Evolutionary conservation across 164 flowering plant genomes (phyloP).

Genomic region (Vitis rupestris): DNA sequence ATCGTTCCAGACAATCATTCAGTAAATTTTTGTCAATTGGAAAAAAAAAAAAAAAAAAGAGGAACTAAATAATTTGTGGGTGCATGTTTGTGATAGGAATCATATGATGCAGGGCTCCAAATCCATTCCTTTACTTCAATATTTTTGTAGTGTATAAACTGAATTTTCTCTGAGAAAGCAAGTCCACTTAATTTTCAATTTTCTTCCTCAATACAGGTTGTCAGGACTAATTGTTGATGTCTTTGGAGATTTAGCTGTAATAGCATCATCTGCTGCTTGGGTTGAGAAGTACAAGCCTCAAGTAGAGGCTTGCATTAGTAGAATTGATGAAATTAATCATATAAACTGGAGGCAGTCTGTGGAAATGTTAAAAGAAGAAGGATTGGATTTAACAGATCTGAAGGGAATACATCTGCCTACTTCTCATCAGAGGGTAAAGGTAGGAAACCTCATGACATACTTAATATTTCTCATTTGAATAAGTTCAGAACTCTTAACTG

Average conservation of each 20-base stretch:
- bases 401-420: slow-evolving; percentile 28
- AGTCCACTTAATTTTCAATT: background rate
- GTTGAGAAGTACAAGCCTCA: slow-evolving; percentile 85
- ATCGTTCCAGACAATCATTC: no score
- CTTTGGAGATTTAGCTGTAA: slow-evolving; percentile 82
- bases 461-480: background rate
- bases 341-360: slow-evolving; percentile 82
- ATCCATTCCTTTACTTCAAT: no score
- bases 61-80: no score
- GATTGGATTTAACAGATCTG: slow-evolving; percentile 48
- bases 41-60: no score
- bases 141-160: no score
- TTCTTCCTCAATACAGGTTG: slow-evolving; percentile 49
- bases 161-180: no score
- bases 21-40: no score
- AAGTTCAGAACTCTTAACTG: background rate
- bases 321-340: slow-evolving; percentile 48
- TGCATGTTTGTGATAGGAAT: no score
- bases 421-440: slow-evolving; percentile 59
- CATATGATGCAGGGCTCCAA: no score
- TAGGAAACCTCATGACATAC: slow-evolving; percentile 13
- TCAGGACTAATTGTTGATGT: slow-evolving; percentile 92
- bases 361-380: slow-evolving; percentile 92
- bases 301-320: slow-evolving; percentile 54
- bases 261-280: slow-evolving; percentile 99